Evolutionary conservation across 805 yeast species (phyloP).

Genomic region (Metschnikowia dekortorum): DNA sequence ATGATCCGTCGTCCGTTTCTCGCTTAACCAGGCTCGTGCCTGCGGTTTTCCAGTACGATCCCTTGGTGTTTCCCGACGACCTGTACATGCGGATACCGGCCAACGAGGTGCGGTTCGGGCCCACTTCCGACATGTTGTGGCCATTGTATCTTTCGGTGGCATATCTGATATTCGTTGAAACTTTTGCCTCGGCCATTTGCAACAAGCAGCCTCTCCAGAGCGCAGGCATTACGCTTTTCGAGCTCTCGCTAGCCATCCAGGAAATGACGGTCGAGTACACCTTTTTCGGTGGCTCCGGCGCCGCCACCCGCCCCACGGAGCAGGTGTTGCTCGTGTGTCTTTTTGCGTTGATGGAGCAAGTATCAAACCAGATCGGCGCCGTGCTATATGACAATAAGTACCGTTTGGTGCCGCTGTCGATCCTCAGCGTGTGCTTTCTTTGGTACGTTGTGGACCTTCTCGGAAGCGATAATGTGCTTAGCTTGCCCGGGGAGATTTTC

Average conservation of each 20-base stretch:
- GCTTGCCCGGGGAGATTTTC: slow-evolving; percentile 53
- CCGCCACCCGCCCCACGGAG: slow-evolving; percentile 42
- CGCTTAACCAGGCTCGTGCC: slow-evolving; percentile 11
- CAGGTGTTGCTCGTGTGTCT: slow-evolving; percentile 50
- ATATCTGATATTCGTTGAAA: slow-evolving; percentile 59
- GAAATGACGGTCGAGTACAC: slow-evolving; percentile 50
- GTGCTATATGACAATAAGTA: slow-evolving; percentile 47
- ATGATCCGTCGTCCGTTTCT: slow-evolving; percentile 3
- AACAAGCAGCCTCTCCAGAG: slow-evolving; percentile 57
- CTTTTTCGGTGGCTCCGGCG: slow-evolving; percentile 16
- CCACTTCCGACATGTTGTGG: slow-evolving; percentile 53
- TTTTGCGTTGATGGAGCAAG: slow-evolving; percentile 55
- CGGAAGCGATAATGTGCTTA: slow-evolving; percentile 35
- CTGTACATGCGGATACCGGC: slow-evolving; percentile 29
- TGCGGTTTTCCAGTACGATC: slow-evolving; percentile 8
- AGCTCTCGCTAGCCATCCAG: slow-evolving; percentile 71
- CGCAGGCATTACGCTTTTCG: slow-evolving; percentile 68
- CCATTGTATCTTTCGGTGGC: slow-evolving; percentile 56
- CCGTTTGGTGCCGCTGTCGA: slow-evolving; percentile 59
- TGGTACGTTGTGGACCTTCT: slow-evolving; percentile 40
- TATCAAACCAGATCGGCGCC: slow-evolving; percentile 61
- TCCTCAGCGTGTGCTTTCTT: slow-evolving; percentile 44
- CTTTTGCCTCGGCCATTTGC: slow-evolving; percentile 54
- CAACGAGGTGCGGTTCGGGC: slow-evolving; percentile 37
- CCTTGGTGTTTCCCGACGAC: slow-evolving; percentile 12